phyloP scores from a whole-genome alignment of 2,329 filamentous ascomycete genomes.

The Trichophyton equinum region DNA sequence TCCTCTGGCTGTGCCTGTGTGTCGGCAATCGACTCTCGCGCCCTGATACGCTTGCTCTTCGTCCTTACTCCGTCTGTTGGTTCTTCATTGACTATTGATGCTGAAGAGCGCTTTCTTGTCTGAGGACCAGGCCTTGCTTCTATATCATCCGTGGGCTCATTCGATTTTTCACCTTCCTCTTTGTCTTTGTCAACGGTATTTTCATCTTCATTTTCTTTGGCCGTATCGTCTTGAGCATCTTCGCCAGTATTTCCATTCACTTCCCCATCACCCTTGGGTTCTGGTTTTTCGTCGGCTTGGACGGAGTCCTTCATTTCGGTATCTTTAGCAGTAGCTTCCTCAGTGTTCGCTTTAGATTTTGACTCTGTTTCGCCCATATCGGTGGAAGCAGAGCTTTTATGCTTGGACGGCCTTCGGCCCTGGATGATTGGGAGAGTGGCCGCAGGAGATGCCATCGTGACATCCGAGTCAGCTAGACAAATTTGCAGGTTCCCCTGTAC shows the following conservation, averaged over 20 bases:
- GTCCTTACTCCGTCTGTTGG: constrained; percentile 43
- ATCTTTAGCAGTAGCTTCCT: too few relatives aligned
- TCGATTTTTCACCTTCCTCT: constrained; percentile 13
- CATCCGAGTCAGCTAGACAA: constrained; percentile 23
- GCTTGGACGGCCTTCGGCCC: background rate
- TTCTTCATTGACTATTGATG: constrained; percentile 47
- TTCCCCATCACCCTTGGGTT: background rate
- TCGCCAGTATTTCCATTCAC: background rate
- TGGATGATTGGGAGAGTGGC: constrained; percentile 11
- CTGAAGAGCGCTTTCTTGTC: constrained; percentile 47
- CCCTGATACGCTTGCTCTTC: constrained; percentile 49
- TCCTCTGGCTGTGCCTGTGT: constrained; percentile 34
- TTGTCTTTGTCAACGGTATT: background rate
- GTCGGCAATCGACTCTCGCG: constrained; percentile 45
- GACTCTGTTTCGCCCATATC: background rate
- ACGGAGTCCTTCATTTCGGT: background rate
- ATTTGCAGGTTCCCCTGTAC: constrained; percentile 25
- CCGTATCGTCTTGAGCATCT: background rate
- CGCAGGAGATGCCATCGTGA: background rate
- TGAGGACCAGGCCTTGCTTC: constrained; percentile 22
- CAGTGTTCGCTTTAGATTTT: background rate
- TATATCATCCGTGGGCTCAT: constrained; percentile 18
- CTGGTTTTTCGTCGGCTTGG: background rate
- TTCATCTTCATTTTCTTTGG: constrained; percentile 1
- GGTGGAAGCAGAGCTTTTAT: background rate